Percentiles rank a stretch among this genome's conserved stretches.
phyloP scores from a whole-genome alignment of 2,329 filamentous ascomycete species.

The Chalara sp. region DNA sequence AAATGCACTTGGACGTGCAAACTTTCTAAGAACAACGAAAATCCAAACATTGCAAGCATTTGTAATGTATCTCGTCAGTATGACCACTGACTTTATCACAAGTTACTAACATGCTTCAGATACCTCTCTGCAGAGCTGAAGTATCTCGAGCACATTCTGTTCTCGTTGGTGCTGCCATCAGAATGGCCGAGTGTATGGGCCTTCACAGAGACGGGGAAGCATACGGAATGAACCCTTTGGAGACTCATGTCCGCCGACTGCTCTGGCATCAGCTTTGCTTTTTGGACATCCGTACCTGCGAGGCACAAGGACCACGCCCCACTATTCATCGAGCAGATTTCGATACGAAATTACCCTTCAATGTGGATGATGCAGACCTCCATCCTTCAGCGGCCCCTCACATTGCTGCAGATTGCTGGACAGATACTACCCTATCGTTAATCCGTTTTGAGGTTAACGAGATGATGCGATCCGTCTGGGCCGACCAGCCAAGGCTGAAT shows the following conservation, averaged over 20 bases:
- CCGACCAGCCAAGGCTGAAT: constrained; percentile 61
- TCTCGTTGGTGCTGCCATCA: constrained; percentile 63
- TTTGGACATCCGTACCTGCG: constrained; percentile 67
- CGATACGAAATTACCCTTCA: constrained; percentile 65
- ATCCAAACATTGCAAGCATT: constrained; percentile 72
- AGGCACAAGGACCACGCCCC: constrained; percentile 65
- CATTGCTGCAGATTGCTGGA: constrained; percentile 43
- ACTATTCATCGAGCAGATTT: constrained; percentile 69
- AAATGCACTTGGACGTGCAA: constrained; percentile 58
- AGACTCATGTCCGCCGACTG: constrained; percentile 64
- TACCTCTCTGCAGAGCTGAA: constrained; percentile 65
- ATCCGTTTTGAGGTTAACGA: constrained; percentile 70
- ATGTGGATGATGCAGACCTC: constrained; percentile 63
- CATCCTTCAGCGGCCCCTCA: constrained; percentile 36
- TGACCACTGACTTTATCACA: background rate
- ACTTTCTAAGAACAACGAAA: constrained; percentile 64
- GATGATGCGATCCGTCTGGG: constrained; percentile 64
- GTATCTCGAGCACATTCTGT: constrained; percentile 69
- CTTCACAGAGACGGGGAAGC: constrained; percentile 59
- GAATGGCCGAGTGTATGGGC: constrained; percentile 72
- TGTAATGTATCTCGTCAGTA: constrained; percentile 65
- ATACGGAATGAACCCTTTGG: constrained; percentile 59
- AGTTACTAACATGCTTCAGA: constrained; percentile 34
- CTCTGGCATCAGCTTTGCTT: constrained; percentile 76
- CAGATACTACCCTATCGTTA: constrained; percentile 58